These are phyloP conservation scores for Stachybotrys chlorohalonatus DNA, from an alignment of 2,329 filamentous ascomycete species.

Conservation along the genomic window DNA sequence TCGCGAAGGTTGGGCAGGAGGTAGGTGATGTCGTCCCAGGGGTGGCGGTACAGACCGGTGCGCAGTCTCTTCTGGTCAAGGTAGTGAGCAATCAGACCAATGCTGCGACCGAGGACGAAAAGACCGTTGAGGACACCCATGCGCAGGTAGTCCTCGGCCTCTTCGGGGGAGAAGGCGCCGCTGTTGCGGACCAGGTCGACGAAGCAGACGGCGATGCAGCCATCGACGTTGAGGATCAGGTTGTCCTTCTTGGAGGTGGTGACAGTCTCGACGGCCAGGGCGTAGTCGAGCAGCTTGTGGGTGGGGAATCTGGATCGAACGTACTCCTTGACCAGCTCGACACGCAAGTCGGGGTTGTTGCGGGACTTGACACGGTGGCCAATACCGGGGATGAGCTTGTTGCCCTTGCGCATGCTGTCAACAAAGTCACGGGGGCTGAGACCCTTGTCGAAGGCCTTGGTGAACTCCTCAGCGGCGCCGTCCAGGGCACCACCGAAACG, in stretches of 20 bases:
- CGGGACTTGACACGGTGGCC: slow-evolving; percentile 99
- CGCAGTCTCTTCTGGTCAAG: slow-evolving; percentile 99
- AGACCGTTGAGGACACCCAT: slow-evolving; percentile 99
- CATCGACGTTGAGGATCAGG: slow-evolving; percentile 98
- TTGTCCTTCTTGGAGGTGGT: slow-evolving; percentile 99
- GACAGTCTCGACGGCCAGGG: slow-evolving; percentile 92
- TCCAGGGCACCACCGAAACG: slow-evolving; percentile 98
- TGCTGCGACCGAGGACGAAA: slow-evolving; percentile 93
- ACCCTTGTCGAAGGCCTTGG: slow-evolving; percentile 95
- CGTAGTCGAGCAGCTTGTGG: slow-evolving; percentile 98
- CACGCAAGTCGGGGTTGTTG: slow-evolving; percentile 99
- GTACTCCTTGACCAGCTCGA: slow-evolving; percentile 99
- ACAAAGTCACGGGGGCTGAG: slow-evolving; percentile 98
- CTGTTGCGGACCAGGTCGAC: slow-evolving; percentile 96
- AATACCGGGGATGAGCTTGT: slow-evolving; percentile 99
- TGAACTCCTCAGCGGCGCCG: slow-evolving; percentile 96
- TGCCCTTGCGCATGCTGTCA: slow-evolving; percentile 97
- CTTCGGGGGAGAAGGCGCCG: slow-evolving; percentile 89
- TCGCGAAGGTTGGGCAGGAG: slow-evolving; percentile 73
- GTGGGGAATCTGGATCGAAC: slow-evolving; percentile 94
- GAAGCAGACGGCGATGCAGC: slow-evolving; percentile 97
- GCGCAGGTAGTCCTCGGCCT: slow-evolving; percentile 96
- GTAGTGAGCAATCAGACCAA: slow-evolving; percentile 99
- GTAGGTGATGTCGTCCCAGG: slow-evolving; percentile 98
- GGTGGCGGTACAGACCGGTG: slow-evolving; percentile 97